A percentile compares a stretch with the other conserved stretches of the same genome.
These are phyloP conservation scores for Stachybotrys elegans DNA, from an alignment of 2,329 filamentous ascomycete genomes.

Conservation along the genomic window DNA sequence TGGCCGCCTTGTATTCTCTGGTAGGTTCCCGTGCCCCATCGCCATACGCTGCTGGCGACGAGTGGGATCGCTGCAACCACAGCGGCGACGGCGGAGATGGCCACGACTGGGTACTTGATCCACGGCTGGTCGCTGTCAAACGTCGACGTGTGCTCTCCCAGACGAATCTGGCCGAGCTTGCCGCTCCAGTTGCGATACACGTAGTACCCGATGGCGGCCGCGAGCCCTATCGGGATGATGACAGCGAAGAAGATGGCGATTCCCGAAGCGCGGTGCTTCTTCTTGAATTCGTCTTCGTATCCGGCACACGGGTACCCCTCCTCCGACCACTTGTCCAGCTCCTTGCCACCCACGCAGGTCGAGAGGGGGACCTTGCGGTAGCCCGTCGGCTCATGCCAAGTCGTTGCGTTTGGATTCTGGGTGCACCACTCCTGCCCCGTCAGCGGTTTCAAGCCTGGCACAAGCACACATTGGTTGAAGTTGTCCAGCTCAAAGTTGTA, in stretches of 20 bases:
- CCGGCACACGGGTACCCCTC: constrained; percentile 63
- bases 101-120: constrained; percentile 78
- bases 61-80: constrained; percentile 62
- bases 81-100: constrained; percentile 59
- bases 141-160: constrained; percentile 61
- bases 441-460: constrained; percentile 63
- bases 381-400: constrained; percentile 81
- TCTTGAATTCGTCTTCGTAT: constrained; percentile 76
- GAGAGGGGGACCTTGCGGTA: constrained; percentile 88
- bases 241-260: constrained; percentile 82
- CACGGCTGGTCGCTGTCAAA: constrained; percentile 70
- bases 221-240: constrained; percentile 66
- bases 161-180: constrained; percentile 87
- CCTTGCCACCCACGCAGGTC: constrained; percentile 72
- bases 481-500: constrained; percentile 85
- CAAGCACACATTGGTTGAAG: constrained; percentile 72
- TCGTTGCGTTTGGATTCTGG: constrained; percentile 60
- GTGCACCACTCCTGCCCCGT: constrained; percentile 46
- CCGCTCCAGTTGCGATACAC: constrained; percentile 79
- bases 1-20: constrained; percentile 45
- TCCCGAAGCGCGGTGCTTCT: constrained; percentile 63
- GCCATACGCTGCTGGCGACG: constrained; percentile 67
- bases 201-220: constrained; percentile 73
- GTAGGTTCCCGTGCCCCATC: constrained; percentile 49
- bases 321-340: constrained; percentile 62